A percentile compares a stretch with the other conserved stretches of the same genome.
phyloP scores from a whole-genome alignment of 2,329 filamentous ascomycete species.

The Aureobasidium sp. region DNA sequence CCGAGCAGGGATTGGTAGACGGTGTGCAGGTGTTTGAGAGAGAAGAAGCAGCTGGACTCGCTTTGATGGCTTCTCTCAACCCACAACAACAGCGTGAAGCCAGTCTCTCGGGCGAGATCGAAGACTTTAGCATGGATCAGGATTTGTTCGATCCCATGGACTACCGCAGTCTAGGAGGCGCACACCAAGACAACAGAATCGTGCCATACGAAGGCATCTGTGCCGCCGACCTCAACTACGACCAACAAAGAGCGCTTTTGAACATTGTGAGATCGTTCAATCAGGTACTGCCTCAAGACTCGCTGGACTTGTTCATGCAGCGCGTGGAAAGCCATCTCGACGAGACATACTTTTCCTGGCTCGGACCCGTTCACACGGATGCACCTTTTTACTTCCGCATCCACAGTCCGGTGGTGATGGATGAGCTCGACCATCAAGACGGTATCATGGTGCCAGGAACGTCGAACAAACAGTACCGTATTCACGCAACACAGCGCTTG shows the following conservation, averaged over 20 bases:
- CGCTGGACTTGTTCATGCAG: conserved; percentile 48
- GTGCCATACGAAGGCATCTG: conserved; percentile 63
- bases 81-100: conserved; percentile 42
- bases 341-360: conserved; percentile 74
- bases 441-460: conserved; percentile 62
- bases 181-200: conserved; percentile 67
- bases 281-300: conserved; percentile 54
- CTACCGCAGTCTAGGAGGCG: conserved; percentile 68
- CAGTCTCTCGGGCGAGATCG: conserved; percentile 38
- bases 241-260: conserved; percentile 46
- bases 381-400: conserved; percentile 72
- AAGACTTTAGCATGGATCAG: conserved; percentile 40
- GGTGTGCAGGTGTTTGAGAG: conserved; percentile 59
- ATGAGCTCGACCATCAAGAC: conserved; percentile 74
- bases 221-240: conserved; percentile 42
- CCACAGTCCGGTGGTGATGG: conserved; percentile 64
- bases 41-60: conserved; percentile 57
- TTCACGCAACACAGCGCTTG: conserved; percentile 63
- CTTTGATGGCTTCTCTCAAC: conserved; percentile 58
- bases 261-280: conserved; percentile 57
- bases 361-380: conserved; percentile 57
- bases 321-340: conserved; percentile 49
- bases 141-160: conserved; percentile 39
- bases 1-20: conserved; percentile 20
- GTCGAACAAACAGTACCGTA: conserved; percentile 68